Conservation (phyloP, 2,329 filamentous ascomycete genomes). For the Trichoderma brevicompactum region DNA sequence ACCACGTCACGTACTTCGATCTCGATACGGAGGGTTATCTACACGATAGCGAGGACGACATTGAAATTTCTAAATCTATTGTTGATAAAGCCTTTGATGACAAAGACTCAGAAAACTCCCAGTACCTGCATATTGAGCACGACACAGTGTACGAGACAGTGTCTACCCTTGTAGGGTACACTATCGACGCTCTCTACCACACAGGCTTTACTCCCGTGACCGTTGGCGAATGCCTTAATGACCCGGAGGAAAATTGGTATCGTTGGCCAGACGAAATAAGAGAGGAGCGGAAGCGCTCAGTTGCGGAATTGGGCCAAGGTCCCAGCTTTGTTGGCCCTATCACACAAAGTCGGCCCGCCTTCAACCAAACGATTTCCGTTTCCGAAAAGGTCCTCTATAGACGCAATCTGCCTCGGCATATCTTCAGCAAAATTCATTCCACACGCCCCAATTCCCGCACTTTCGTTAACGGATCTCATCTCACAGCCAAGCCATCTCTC, state of each 20-base stretch:
- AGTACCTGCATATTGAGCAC: constrained; percentile 59
- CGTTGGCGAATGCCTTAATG: constrained; percentile 57
- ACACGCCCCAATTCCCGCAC: no score
- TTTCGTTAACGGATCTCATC: no score
- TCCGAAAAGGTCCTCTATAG: no score
- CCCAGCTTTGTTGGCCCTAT: background rate
- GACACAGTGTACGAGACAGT: constrained; percentile 54
- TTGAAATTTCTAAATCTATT: constrained; percentile 50
- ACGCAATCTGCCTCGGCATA: no score
- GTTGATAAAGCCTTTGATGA: constrained; percentile 46
- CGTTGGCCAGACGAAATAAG: constrained; percentile 27
- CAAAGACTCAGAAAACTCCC: constrained; percentile 33
- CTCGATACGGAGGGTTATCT: constrained; percentile 65
- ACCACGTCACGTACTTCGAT: constrained; percentile 63
- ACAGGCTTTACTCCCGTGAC: constrained; percentile 54
- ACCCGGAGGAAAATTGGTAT: constrained; percentile 60
- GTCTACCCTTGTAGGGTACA: constrained; percentile 49
- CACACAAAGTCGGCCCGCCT: no score
- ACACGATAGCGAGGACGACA: constrained; percentile 53
- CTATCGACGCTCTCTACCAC: constrained; percentile 46
- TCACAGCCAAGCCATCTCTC: no score
- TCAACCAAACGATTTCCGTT: no score
- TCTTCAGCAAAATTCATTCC: no score
- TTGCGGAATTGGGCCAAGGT: background rate
- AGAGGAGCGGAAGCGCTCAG: background rate